Evolutionary conservation across 2,329 filamentous ascomycete species (phyloP).

Genomic region (Alternaria brassicae): DNA sequence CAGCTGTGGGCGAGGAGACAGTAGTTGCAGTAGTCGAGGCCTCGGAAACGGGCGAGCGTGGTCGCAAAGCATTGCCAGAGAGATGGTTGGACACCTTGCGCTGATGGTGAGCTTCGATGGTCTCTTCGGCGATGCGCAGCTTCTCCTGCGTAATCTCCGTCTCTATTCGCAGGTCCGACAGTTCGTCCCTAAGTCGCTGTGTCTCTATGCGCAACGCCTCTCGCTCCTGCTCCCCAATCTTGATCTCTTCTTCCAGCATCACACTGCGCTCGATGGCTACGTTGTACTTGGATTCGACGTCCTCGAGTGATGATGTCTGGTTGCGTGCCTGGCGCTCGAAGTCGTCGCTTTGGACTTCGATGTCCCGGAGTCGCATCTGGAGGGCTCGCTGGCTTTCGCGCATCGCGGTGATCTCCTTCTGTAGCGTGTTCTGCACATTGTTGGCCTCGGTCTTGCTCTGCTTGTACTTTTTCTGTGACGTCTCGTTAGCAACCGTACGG

Average conservation of each 20-base stretch:
- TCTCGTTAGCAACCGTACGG: constrained; percentile 7
- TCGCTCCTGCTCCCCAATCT: constrained; percentile 87
- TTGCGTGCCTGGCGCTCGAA: constrained; percentile 96
- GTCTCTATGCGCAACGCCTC: constrained; percentile 88
- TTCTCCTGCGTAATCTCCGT: constrained; percentile 94
- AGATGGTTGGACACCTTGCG: constrained; percentile 60
- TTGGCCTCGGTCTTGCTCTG: constrained; percentile 90
- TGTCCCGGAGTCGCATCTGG: constrained; percentile 86
- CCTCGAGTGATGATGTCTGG: constrained; percentile 93
- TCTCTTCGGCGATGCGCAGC: constrained; percentile 72
- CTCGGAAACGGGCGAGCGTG: constrained; percentile 76
- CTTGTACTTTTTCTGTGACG: constrained; percentile 83
- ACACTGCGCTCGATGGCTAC: constrained; percentile 90
- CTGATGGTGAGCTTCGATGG: constrained; percentile 58
- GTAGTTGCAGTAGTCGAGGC: constrained; percentile 78
- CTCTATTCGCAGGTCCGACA: constrained; percentile 93
- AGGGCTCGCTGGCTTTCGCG: constrained; percentile 83
- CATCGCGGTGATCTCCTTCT: constrained; percentile 94
- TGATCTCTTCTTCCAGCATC: constrained; percentile 94
- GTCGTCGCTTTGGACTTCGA: constrained; percentile 97
- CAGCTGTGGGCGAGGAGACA: constrained; percentile 88
- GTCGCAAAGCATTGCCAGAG: constrained; percentile 57
- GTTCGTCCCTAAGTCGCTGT: constrained; percentile 87
- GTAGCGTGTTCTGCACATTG: constrained; percentile 80
- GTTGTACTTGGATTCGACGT: constrained; percentile 97